Conservation (phyloP, 2,329 filamentous ascomycete species). For the Fusarium xylarioides region DNA sequence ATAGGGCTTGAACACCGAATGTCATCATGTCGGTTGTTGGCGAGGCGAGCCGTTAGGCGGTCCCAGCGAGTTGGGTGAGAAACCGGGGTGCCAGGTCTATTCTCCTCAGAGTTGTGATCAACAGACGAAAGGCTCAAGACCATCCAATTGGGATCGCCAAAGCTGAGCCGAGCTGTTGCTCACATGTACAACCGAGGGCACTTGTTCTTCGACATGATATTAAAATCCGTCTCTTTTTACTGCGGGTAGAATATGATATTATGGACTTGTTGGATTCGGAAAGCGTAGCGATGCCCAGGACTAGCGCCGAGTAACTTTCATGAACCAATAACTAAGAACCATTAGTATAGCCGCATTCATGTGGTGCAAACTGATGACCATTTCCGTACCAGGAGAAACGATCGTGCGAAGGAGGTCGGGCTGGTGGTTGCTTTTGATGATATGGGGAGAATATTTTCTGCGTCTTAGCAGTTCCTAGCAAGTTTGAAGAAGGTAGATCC, state of each 20-base stretch:
- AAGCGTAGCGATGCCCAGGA: constrained; percentile 13
- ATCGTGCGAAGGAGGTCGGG: background rate
- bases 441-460: constrained; percentile 30
- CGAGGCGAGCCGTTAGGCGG: constrained; percentile 42
- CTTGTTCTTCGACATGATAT: background rate
- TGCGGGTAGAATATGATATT: constrained; percentile 1
- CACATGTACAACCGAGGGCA: background rate
- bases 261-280: constrained; percentile 19
- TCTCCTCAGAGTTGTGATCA: constrained; percentile 32
- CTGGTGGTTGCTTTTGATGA: constrained; percentile 15
- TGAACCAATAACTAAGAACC: background rate
- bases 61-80: constrained; percentile 40
- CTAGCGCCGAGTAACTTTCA: background rate
- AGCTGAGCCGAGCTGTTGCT: constrained; percentile 10
- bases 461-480: constrained; percentile 19
- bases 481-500: constrained; percentile 33
- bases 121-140: constrained; percentile 1
- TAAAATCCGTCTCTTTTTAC: constrained; percentile 7
- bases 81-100: constrained; percentile 27
- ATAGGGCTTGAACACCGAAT: constrained; percentile 36
- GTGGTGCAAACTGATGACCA: background rate
- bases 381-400: background rate
- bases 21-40: constrained; percentile 42
- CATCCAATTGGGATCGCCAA: constrained; percentile 8
- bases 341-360: background rate